Conservation (phyloP, 2,329 filamentous ascomycete genomes). For the Parastagonospora nodorum region DNA sequence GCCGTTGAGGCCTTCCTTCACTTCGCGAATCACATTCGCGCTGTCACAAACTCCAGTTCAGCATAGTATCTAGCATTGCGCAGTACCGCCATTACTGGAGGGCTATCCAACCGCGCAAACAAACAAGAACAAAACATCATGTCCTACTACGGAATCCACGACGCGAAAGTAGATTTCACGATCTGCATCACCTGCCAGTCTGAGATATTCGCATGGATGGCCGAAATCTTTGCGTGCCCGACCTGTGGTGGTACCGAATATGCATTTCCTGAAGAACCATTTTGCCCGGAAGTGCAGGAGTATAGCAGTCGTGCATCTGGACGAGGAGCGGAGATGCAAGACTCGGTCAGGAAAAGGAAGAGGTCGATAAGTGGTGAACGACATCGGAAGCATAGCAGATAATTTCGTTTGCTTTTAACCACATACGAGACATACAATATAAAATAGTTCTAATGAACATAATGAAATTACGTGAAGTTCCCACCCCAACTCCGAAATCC, state of each 20-base stretch:
- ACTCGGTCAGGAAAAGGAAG: not conserved
- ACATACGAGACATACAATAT: too few species aligned
- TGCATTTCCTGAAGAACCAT: not conserved
- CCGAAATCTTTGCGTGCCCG: conserved; percentile 12
- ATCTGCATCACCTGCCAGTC: conserved; percentile 12
- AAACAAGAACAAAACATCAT: conserved; percentile 1
- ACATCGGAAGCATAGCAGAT: not conserved
- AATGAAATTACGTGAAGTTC: too few species aligned
- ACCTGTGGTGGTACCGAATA: conserved; percentile 6
- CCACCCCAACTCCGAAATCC: too few species aligned
- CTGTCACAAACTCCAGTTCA: too few species aligned
- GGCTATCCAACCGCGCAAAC: too few species aligned
- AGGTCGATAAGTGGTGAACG: not conserved
- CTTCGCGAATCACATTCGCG: too few species aligned
- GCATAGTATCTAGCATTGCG: too few species aligned
- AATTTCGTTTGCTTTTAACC: too few species aligned
- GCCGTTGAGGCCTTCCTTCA: too few species aligned
- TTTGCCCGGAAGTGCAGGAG: too few species aligned
- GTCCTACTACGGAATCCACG: conserved; percentile 13
- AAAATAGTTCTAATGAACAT: too few species aligned
- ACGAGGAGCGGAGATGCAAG: not conserved
- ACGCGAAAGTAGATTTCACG: conserved; percentile 5
- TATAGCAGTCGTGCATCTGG: not conserved
- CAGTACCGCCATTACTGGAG: too few species aligned
- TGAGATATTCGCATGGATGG: conserved; percentile 16